phyloP scores from a whole-genome alignment of 2,329 filamentous ascomycete genomes.

The Cordyceps fumosorosea region DNA sequence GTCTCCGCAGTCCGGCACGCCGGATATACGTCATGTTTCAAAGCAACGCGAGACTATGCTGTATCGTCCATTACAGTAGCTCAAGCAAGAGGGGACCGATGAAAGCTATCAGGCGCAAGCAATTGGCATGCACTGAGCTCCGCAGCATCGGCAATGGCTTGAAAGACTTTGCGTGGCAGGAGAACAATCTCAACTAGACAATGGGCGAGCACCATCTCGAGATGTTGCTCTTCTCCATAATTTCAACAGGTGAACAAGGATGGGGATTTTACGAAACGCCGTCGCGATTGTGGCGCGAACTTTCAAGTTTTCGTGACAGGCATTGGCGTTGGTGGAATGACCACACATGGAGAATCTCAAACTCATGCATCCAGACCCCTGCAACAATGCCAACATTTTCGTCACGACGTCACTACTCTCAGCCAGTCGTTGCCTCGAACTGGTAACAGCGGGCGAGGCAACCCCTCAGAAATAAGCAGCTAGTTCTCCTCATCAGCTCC shows the following conservation, averaged over 20 bases:
- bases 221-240: constrained; percentile 6
- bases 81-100: neutral
- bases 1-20: neutral
- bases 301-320: neutral
- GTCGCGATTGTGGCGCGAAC: neutral
- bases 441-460: neutral
- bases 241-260: neutral
- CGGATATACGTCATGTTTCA: neutral
- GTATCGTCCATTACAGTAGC: neutral
- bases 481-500: neutral
- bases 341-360: neutral
- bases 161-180: neutral
- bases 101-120: neutral
- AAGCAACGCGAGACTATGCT: neutral
- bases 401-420: neutral
- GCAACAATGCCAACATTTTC: neutral
- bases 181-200: neutral
- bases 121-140: neutral
- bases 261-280: neutral
- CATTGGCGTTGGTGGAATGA: neutral
- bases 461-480: neutral
- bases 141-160: neutral
- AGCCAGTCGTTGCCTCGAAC: neutral
- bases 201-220: neutral
- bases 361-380: neutral